Evolutionary conservation across 2,329 filamentous ascomycete species (phyloP), one percentile per base, ranked within the genome.

Genomic region (Xylaria sp.): DNA sequence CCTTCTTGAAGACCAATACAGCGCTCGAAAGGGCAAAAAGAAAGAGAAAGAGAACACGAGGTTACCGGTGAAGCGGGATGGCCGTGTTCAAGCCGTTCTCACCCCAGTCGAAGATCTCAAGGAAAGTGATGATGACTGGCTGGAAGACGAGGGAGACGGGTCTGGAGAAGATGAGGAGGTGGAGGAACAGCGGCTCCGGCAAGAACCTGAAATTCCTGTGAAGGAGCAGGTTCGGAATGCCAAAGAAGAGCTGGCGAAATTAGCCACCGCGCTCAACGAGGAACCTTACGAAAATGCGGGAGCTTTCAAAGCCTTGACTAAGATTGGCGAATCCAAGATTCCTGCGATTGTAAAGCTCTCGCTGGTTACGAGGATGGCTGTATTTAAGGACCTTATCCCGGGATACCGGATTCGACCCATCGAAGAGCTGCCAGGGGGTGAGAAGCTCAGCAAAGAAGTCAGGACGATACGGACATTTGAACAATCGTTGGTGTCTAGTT

Each of bases 341-440:
- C 80, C 88, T 15, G 90, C 91, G 1, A 90, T 99, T 62, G 91
- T 93, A 82, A 97, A 97, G 81, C 86, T 99, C 69, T 91, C 92
- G 7, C 83, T 99, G 72, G 92, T 91, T 57, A 94, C 96, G 25
- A 94, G 98, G 81, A 87, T 96, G 79, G 89, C 94, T 0, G 90
- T 98, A 13, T 99, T 95, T 85, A 97, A 95, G 80, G 96, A 98
- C 80, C 88, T 98, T 56, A 98, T 99, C 68, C 96, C 96, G 0
- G 96, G 96, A 25, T 99, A 99, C 80, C 88, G 96, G 69, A 98
- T 99, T 83, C 91, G 96, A 20, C 92, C 94, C 1, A 83, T 94
- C 3, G 93, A 97, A 69, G 91, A 94, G 39, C 89, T 91, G 54
- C 86, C 91, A 77, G 87, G 88, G 68, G 88, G 88, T 67, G 91